A percentile compares a stretch with the other conserved stretches of the same genome.
phyloP scores from a whole-genome alignment of 805 yeast genomes.

The Candida vaughaniae region DNA sequence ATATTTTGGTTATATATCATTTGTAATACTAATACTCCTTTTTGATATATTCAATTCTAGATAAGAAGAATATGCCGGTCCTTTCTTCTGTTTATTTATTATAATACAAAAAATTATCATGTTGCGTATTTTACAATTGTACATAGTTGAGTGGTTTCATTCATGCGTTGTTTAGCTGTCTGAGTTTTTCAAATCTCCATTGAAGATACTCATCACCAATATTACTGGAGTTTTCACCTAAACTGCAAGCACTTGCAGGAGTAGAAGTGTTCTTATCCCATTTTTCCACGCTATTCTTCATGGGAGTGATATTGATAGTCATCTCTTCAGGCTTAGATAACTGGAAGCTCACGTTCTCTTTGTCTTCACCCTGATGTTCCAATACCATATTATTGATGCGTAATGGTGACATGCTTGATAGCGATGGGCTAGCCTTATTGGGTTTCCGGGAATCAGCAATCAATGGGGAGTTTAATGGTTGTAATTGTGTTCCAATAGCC shows the following conservation, averaged over 20 bases:
- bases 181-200: constrained; percentile 40
- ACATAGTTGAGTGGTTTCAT: neutral
- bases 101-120: neutral
- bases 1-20: neutral
- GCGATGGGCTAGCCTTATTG: neutral
- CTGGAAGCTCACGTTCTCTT: constrained; percentile 9
- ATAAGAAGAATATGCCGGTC: neutral
- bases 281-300: constrained; percentile 5
- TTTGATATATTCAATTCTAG: neutral
- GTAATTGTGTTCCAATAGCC: constrained; percentile 4
- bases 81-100: neutral
- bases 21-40: neutral
- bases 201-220: constrained; percentile 39
- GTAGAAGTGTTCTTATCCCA: constrained; percentile 14
- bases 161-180: constrained; percentile 18
- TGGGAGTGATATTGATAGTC: constrained; percentile 12
- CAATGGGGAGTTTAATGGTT: constrained; percentile 14
- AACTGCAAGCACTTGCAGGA: constrained; percentile 14
- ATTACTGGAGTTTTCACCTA: constrained; percentile 37
- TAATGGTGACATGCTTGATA: constrained; percentile 10
- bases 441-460: neutral
- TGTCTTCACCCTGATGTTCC: constrained; percentile 7
- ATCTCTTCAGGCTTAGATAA: constrained; percentile 5
- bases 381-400: constrained; percentile 2
- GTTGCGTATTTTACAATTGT: neutral